Percentiles rank a stretch among this genome's conserved stretches.
phyloP scores from a whole-genome alignment of 768 basidiomycete genomes.

The Boletus rufocinnamomeus region DNA sequence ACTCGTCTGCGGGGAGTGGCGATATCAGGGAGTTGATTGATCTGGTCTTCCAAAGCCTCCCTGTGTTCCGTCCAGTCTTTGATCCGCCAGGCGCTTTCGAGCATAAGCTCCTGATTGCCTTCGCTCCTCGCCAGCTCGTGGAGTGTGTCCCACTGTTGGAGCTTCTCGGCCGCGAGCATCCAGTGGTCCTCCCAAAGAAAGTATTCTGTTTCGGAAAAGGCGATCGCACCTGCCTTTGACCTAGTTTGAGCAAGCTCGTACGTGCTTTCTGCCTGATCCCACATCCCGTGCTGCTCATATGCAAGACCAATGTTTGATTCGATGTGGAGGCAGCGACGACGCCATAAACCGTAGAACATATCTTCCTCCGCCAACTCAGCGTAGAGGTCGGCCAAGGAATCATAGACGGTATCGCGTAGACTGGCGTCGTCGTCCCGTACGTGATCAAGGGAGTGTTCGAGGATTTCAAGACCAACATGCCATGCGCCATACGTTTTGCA shows the following conservation, averaged over 20 bases:
- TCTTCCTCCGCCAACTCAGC: constrained; percentile 96
- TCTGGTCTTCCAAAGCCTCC: constrained; percentile 77
- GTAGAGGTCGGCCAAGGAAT: constrained; percentile 92
- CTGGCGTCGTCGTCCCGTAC: constrained; percentile 78
- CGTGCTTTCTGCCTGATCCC: constrained; percentile 85
- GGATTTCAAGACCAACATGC: constrained; percentile 86
- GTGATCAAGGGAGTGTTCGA: constrained; percentile 76
- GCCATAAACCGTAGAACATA: constrained; percentile 95
- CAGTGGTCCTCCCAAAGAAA: constrained; percentile 99
- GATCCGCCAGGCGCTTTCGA: constrained; percentile 95
- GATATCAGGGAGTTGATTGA: constrained; percentile 78
- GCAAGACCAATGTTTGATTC: constrained; percentile 89
- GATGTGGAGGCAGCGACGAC: constrained; percentile 80
- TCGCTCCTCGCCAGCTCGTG: constrained; percentile 89
- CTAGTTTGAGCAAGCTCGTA: constrained; percentile 92
- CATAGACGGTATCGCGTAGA: constrained; percentile 80
- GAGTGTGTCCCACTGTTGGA: constrained; percentile 97
- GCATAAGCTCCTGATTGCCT: constrained; percentile 85
- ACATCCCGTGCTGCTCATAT: constrained; percentile 96
- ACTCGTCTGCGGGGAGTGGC: constrained; percentile 94
- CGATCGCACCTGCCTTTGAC: constrained; percentile 75
- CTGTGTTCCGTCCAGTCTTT: constrained; percentile 88
- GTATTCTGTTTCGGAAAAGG: constrained; percentile 94
- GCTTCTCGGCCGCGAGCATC: constrained; percentile 92
- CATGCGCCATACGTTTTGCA: constrained; percentile 97